Evolutionary conservation across 2,329 filamentous ascomycete genomes (phyloP), one percentile per base, ranked within the genome.

Genomic region (Colletotrichum abscissum): DNA sequence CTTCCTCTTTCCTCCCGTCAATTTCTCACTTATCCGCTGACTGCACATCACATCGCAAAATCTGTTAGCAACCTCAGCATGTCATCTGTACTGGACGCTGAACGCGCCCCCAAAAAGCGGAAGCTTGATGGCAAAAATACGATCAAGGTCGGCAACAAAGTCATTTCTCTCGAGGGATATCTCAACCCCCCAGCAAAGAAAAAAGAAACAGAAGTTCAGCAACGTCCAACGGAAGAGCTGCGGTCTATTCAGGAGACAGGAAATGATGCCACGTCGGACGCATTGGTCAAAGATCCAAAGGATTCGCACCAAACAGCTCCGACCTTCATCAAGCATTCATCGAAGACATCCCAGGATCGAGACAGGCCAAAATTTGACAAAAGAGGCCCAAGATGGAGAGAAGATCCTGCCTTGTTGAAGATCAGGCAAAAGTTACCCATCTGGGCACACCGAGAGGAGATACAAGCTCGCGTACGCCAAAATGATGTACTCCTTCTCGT

Each of bases 401-500:
- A 81, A 49, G 82, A 85, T 52, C 75, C 79, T 2, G 76, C 74
- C 1, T 76, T 85, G 8, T 79, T 87, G 28, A 82, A 84, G 63
- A 83, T 86, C 7, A 90, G 95, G 26, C 90, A 93, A 79, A 86
- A 90, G 16, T 88, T 98, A 4, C 95, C 95, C 0, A 96, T 98
- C 76, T 98, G 94, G 91, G 84, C 88, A 4, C 90, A 95, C 75
- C 90, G 90, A 60, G 86, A 92, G 42, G 88, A 92, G 30, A 97
- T 98, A 63, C 90, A 91, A 46, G 79, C 86, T 19, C 86, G 89
- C 2, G 84, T 98, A 7, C 85, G 86, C 14, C 84, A 90, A 42
- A 91, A 90, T 74, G 90, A 97, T 78, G 90, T 98, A 1, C 89
- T 99, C 64, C 88, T 99, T 0, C 85, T 99, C 16, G 93, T 97